These are phyloP conservation scores for Somion occarium DNA, from an alignment of 1,284 basidiomycete species.

Conservation along the genomic window DNA sequence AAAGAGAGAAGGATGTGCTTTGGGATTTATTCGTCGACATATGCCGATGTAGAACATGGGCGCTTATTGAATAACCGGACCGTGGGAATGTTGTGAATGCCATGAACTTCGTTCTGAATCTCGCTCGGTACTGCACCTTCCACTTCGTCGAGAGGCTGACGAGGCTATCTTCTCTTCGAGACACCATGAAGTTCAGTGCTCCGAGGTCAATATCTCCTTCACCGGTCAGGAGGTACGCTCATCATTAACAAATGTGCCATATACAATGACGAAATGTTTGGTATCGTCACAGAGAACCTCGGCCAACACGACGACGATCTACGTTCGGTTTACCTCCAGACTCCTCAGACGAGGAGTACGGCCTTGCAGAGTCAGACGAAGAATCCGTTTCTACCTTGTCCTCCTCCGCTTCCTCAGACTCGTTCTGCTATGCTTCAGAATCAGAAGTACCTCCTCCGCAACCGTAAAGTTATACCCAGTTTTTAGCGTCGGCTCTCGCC, in stretches of 20 bases:
- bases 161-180: no score
- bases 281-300: conserved; percentile 19
- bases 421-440: conserved; percentile 39
- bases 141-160: no score
- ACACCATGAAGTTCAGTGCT: conserved; percentile 54
- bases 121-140: no score
- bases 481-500: not conserved
- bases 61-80: no score
- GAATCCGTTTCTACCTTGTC: conserved; percentile 34
- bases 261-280: conserved; percentile 2
- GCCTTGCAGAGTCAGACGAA: conserved; percentile 24
- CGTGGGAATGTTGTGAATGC: no score
- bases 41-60: no score
- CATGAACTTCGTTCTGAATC: no score
- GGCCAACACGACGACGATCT: conserved; percentile 32
- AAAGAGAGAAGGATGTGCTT: no score
- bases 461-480: conserved; percentile 27
- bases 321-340: conserved; percentile 54
- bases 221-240: conserved; percentile 48
- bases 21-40: no score
- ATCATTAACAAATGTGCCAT: conserved; percentile 8
- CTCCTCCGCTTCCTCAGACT: conserved; percentile 32
- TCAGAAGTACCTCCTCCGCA: conserved; percentile 29
- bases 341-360: conserved; percentile 42
- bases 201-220: conserved; percentile 59